phyloP scores from a whole-genome alignment of 495 filamentous ascomycete genomes.

The Penicillium nucicola region DNA sequence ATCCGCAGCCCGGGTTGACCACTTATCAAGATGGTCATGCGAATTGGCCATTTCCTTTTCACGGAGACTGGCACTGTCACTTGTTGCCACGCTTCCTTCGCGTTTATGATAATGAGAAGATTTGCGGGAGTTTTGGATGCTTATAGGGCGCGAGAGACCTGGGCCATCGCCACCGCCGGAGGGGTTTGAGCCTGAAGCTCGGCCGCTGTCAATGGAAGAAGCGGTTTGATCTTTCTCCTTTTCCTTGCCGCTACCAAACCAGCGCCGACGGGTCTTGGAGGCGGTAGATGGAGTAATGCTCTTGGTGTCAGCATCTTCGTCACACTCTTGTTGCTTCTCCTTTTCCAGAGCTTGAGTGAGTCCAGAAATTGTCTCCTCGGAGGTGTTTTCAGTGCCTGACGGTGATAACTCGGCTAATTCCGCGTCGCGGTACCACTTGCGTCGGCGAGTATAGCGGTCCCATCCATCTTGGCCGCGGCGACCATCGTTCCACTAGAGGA shows the following conservation, averaged over 20 bases:
- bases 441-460: conserved; percentile 88
- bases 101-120: conserved; percentile 27
- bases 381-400: conserved; percentile 24
- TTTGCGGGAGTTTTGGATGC: conserved; percentile 29
- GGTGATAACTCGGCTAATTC: conserved; percentile 78
- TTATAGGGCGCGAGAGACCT: conserved; percentile 32
- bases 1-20: conserved; percentile 36
- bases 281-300: conserved; percentile 31
- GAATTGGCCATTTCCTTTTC: conserved; percentile 51
- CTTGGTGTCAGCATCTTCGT: conserved; percentile 27
- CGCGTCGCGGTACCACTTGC: conserved; percentile 96
- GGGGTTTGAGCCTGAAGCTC: conserved; percentile 15
- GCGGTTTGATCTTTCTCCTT: conserved; percentile 31
- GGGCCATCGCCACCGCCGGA: conserved; percentile 12
- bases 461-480: conserved; percentile 86
- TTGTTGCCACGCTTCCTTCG: conserved; percentile 37
- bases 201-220: conserved; percentile 13
- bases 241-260: conserved; percentile 40
- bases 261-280: conserved; percentile 37
- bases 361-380: conserved; percentile 25
- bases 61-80: conserved; percentile 38
- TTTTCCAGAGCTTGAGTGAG: conserved; percentile 32
- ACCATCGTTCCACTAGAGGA: conserved; percentile 80
- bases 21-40: conserved; percentile 44
- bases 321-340: conserved; percentile 16